Percentiles rank a stretch among this genome's conserved stretches.
These are phyloP conservation scores for Monoraphidium neglectum DNA, from an alignment of 139 green algal species.

Conservation along the genomic window DNA sequence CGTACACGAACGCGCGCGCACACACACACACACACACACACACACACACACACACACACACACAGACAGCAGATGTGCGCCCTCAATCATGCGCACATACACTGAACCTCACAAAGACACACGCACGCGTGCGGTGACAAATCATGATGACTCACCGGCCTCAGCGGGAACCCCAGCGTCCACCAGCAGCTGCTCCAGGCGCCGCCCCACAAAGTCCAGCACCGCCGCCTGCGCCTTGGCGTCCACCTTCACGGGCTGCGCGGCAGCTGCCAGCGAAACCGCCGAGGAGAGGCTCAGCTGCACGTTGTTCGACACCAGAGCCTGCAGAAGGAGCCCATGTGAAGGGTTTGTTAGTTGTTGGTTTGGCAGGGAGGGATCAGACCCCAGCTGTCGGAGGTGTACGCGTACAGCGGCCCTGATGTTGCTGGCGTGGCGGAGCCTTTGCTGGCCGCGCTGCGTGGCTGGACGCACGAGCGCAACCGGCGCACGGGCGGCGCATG, in stretches of 20 bases:
- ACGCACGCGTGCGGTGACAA: too few species aligned
- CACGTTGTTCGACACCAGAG: constrained; percentile 75
- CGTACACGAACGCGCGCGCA: too few species aligned
- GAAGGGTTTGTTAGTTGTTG: background rate
- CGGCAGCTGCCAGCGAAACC: constrained; percentile 58
- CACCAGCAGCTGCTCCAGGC: constrained; percentile 94
- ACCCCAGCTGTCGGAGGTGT: too few species aligned
- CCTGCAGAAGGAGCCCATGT: constrained; percentile 47
- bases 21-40: too few species aligned
- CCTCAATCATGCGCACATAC: background rate
- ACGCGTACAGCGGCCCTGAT: too few species aligned
- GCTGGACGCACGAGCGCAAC: too few species aligned
- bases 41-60: too few species aligned
- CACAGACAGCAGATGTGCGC: background rate
- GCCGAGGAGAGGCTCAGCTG: constrained; percentile 61
- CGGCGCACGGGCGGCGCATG: too few species aligned
- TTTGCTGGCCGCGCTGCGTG: too few species aligned
- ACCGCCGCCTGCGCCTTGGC: constrained; percentile 46
- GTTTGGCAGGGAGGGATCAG: too few species aligned
- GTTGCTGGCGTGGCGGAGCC: too few species aligned
- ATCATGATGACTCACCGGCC: constrained; percentile 34
- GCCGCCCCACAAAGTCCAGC: constrained; percentile 68
- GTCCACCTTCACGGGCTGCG: constrained; percentile 80
- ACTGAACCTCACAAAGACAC: background rate
- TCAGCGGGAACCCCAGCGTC: constrained; percentile 62